Evolutionary conservation across 1,284 basidiomycete genomes (phyloP).

Genomic region (Xanthoconium separans): DNA sequence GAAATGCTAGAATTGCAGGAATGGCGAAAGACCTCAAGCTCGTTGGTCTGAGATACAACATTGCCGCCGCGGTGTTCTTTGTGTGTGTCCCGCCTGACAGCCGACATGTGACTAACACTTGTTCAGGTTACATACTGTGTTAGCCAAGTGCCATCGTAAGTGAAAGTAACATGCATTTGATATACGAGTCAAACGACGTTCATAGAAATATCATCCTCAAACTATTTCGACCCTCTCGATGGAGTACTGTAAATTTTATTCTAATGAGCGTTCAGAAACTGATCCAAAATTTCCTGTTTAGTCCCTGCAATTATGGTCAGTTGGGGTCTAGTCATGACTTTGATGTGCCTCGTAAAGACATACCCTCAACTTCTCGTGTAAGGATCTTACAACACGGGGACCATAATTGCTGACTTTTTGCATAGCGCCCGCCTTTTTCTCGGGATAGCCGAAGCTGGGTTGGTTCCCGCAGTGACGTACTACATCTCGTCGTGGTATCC

Average conservation of each 20-base stretch:
- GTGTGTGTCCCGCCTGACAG: conserved; percentile 25
- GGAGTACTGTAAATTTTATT: conserved; percentile 34
- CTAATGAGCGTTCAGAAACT: not conserved
- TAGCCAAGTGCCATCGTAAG: conserved; percentile 47
- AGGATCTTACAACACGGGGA: not conserved
- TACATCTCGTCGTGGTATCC: conserved; percentile 20
- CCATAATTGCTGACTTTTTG: conserved; percentile 2
- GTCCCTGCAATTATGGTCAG: conserved; percentile 47
- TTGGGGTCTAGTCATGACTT: conserved; percentile 44
- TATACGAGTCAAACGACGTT: not conserved
- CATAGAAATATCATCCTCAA: conserved; percentile 44
- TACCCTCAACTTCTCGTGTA: conserved; percentile 30
- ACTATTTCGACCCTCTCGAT: conserved; percentile 43
- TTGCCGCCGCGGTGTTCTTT: conserved; percentile 45
- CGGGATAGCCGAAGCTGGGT: conserved; percentile 14
- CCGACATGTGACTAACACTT: not conserved
- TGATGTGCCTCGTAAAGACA: conserved; percentile 36
- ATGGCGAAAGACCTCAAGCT: conserved; percentile 41
- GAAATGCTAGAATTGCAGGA: conserved; percentile 36
- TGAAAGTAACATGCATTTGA: not conserved
- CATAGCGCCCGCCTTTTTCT: conserved; percentile 41
- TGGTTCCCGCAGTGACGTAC: conserved; percentile 12
- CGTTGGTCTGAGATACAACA: conserved; percentile 42
- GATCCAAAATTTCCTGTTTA: conserved; percentile 13
- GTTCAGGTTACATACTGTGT: conserved; percentile 42